Base-by-base conservation (phyloP, 768 basidiomycete genomes). In the Hortiboletus campestris region DNA sequence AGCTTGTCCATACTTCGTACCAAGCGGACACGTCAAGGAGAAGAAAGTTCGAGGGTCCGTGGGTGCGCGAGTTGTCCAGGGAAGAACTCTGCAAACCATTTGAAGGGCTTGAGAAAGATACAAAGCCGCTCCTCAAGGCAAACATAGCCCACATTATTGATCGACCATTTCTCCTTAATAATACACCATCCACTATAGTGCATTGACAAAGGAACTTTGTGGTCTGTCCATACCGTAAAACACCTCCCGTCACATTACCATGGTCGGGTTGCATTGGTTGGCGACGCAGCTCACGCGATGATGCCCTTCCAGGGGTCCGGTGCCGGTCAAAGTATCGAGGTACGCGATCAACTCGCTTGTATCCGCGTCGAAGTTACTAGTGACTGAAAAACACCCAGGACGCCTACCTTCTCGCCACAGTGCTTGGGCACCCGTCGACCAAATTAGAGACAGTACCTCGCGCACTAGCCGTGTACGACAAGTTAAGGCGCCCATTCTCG, bases 221-320 rank as follows among this genome's bases (percentile, higher is more conserved):
- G 88, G 88, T 84, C 84, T 0, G 78, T 90, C 31, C 83, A 88
- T 63, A 78, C 75, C 5, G 72, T 83, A 3, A 75, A 74, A 49
- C 79, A 84, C 7, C 67, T 89, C 20, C 72, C 72, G 0, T 73
- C 81, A 9, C 81, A 78, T 50, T 76, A 79, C 2, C 75, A 75
- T n/a, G 83, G 80, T 17, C 70, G 78, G 11, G 84, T 86, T 72
- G 75, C 72, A 63, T 55, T 80, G 14, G 45, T 80, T 9, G 77
- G 78, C 0, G 77, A 80, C 57, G 75, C 78, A 62, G 75, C 75
- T 19, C 72, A 74, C 36, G 72, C 69, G 2, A 77, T 78, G 76
- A 56, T 72, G 49, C 78, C 77, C 12, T 75, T 73, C 63, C 73
- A 76, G 44, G 78, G 78, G 1, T 61, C 76, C 2, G 79, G 79